phyloP scores from a whole-genome alignment of 2,329 filamentous ascomycete genomes.

The Davidsoniella virescens region DNA sequence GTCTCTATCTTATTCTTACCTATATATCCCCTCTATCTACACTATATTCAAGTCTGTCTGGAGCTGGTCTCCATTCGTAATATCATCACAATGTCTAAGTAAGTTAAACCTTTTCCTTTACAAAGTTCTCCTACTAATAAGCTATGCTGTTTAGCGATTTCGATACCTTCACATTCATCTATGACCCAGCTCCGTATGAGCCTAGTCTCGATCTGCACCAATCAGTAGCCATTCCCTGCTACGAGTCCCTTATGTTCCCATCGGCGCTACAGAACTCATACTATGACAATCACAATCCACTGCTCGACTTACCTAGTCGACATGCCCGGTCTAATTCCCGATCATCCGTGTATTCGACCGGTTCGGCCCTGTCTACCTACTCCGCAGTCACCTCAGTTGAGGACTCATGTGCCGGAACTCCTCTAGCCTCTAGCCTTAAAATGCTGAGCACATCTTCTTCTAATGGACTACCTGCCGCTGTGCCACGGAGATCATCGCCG shows the following conservation, averaged over 20 bases:
- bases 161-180: slow-evolving; percentile 39
- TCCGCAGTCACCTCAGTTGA: slow-evolving; percentile 41
- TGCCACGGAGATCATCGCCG: slow-evolving; percentile 44
- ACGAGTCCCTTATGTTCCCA: no score
- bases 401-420: slow-evolving; percentile 50
- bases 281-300: slow-evolving; percentile 33
- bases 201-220: slow-evolving; percentile 21
- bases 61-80: slow-evolving; percentile 6
- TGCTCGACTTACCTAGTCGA: slow-evolving; percentile 38
- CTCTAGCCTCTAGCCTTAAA: slow-evolving; percentile 37
- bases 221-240: no score
- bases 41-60: not conserved
- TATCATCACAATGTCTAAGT: slow-evolving; percentile 15
- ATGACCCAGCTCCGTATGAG: slow-evolving; percentile 24
- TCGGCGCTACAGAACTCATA: slow-evolving; percentile 15
- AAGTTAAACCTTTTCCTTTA: slow-evolving; percentile 14
- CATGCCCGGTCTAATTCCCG: slow-evolving; percentile 50
- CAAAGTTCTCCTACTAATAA: not conserved
- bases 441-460: slow-evolving; percentile 30
- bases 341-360: slow-evolving; percentile 40
- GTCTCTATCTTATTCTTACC: not conserved
- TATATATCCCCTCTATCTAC: not conserved
- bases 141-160: slow-evolving; percentile 25
- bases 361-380: slow-evolving; percentile 50
- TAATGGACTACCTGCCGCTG: slow-evolving; percentile 22